phyloP scores from a whole-genome alignment of 805 yeast species.

The Lipomyces starkeyi region DNA sequence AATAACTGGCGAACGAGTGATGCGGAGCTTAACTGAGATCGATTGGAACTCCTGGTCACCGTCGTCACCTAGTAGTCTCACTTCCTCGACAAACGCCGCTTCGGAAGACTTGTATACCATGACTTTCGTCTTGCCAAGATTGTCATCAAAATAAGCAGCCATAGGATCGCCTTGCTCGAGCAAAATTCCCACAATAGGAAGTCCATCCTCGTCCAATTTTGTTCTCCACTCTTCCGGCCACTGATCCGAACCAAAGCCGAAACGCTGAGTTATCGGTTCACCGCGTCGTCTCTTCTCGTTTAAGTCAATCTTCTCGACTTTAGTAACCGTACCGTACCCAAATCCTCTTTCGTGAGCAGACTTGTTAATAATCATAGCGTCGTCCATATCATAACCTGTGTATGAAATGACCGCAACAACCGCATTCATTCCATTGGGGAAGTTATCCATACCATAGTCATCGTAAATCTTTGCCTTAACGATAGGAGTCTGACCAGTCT shows the following conservation, averaged over 20 bases:
- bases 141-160: conserved; percentile 90
- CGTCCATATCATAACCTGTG: conserved; percentile 99
- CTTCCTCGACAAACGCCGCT: conserved; percentile 95
- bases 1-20: conserved; percentile 89
- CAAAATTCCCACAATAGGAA: conserved; percentile 85
- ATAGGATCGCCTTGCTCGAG: conserved; percentile 97
- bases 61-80: conserved; percentile 88
- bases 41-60: conserved; percentile 79
- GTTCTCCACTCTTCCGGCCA: conserved; percentile 93
- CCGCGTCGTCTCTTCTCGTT: conserved; percentile 80
- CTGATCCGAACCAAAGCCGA: conserved; percentile 90
- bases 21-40: conserved; percentile 85
- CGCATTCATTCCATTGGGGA: conserved; percentile 98
- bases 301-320: conserved; percentile 90
- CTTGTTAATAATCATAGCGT: conserved; percentile 97
- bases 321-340: conserved; percentile 95
- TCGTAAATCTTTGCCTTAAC: conserved; percentile 93
- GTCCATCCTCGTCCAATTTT: conserved; percentile 87
- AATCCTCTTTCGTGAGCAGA: conserved; percentile 98
- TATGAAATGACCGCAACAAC: conserved; percentile 98
- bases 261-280: conserved; percentile 91
- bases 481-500: conserved; percentile 95
- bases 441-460: conserved; percentile 96
- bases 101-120: conserved; percentile 93
- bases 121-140: conserved; percentile 85